Percentiles rank a stretch among this genome's conserved stretches.
Evolutionary conservation across 306 rosid genomes (phyloP).

Genomic region (Begonia peltatifolia): DNA sequence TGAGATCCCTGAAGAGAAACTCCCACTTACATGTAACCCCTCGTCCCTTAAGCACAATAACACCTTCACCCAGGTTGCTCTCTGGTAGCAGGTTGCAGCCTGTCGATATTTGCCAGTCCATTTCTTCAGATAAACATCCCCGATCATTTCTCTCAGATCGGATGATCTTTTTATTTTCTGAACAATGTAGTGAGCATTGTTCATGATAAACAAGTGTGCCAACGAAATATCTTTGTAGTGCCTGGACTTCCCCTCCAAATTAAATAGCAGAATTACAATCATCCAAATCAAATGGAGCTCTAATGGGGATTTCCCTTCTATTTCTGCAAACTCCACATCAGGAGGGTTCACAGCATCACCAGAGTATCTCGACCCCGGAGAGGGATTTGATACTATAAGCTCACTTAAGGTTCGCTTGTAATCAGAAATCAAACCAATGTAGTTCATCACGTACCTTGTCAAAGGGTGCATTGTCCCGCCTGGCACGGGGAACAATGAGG

Average conservation of each 20-base stretch:
- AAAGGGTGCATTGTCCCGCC: conserved; percentile 95
- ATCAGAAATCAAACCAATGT: conserved; percentile 80
- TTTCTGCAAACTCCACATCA: conserved; percentile 78
- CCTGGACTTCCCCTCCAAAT: conserved; percentile 86
- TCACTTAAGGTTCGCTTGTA: conserved; percentile 70
- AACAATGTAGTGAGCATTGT: conserved; percentile 96
- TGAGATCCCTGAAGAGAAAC: conserved; percentile 83
- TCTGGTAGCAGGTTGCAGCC: conserved; percentile 89
- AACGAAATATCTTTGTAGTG: conserved; percentile 71
- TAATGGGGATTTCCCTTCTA: conserved; percentile 69
- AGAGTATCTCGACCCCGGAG: conserved; percentile 66
- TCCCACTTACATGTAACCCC: conserved; percentile 80
- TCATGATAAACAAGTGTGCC: conserved; percentile 77
- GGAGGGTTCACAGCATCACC: conserved; percentile 79
- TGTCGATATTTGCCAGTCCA: conserved; percentile 66
- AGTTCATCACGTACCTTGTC: conserved; percentile 97
- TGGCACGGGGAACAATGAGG: conserved; percentile 82
- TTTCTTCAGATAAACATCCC: conserved; percentile 78
- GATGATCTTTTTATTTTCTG: conserved; percentile 84
- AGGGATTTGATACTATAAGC: conserved; percentile 85
- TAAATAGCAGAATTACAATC: conserved; percentile 76
- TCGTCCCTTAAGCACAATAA: conserved; percentile 81
- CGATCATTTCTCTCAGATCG: conserved; percentile 80
- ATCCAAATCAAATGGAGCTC: conserved; percentile 95
- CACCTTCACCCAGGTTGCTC: conserved; percentile 91